phyloP scores from a whole-genome alignment of 768 basidiomycete species.

The Ramaria rubella region DNA sequence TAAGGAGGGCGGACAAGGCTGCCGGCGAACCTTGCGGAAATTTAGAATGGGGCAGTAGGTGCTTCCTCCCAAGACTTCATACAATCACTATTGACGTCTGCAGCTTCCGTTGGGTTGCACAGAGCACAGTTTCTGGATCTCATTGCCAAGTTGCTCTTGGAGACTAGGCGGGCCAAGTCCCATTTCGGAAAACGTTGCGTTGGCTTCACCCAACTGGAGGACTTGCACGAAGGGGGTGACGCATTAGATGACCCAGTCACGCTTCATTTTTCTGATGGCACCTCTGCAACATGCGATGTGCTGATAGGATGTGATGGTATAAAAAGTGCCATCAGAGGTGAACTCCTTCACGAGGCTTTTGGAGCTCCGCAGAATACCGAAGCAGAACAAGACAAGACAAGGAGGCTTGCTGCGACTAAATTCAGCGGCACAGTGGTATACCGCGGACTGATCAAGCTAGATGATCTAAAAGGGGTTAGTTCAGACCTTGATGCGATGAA shows the following conservation, averaged over 20 bases:
- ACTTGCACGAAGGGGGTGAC: conserved; percentile 19
- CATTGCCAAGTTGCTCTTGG: conserved; percentile 29
- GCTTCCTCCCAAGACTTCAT: conserved; percentile 10
- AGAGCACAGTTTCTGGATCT: conserved; percentile 43
- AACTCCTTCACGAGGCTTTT: conserved; percentile 3
- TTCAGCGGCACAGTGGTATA: conserved; percentile 9
- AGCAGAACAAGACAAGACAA: background rate
- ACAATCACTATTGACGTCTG: background rate
- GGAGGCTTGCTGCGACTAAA: background rate
- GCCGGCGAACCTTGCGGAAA: too few relatives aligned
- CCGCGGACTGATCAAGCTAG: background rate
- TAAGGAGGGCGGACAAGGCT: too few relatives aligned
- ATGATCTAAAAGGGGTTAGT: background rate
- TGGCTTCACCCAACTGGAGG: conserved; percentile 13
- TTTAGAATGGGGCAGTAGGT: conserved; percentile 10
- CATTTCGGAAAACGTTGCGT: conserved; percentile 27
- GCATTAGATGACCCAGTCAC: background rate
- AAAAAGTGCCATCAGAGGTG: conserved; percentile 22
- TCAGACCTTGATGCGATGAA: background rate
- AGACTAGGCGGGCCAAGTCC: conserved; percentile 13
- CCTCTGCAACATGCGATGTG: conserved; percentile 23
- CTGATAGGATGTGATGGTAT: conserved; percentile 30
- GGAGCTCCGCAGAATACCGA: background rate
- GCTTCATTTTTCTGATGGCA: conserved; percentile 17
- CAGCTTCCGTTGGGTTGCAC: conserved; percentile 31